Conservation (phyloP, 2,329 filamentous ascomycete genomes). For the Periglandula ipomoeae region DNA sequence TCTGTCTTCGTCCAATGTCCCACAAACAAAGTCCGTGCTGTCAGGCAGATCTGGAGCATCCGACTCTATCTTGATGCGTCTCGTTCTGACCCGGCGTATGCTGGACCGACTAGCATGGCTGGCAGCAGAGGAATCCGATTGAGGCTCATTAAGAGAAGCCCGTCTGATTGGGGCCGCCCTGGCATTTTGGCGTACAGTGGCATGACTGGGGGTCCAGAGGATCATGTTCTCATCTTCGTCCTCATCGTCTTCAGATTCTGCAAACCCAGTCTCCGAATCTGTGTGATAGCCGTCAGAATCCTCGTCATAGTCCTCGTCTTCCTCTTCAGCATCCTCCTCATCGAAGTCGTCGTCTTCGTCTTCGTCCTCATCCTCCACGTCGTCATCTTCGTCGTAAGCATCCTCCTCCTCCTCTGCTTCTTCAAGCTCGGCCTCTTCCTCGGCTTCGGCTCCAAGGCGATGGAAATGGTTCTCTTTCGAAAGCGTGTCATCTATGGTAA, state of each 20-base stretch:
- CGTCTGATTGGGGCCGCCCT: conserved; percentile 23
- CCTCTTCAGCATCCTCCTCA: conserved; percentile 41
- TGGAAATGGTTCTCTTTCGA: conserved; percentile 84
- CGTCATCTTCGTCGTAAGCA: conserved; percentile 35
- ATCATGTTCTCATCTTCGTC: conserved; percentile 56
- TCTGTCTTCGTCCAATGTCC: conserved; percentile 90
- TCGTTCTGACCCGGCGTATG: conserved; percentile 18
- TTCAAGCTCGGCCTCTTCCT: conserved; percentile 74
- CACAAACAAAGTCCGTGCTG: conserved; percentile 98
- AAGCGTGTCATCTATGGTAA: conserved; percentile 85
- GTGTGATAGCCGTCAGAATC: conserved; percentile 66
- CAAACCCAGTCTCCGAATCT: conserved; percentile 58
- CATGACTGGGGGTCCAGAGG: conserved; percentile 43
- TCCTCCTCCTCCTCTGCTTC: conserved; percentile 50
- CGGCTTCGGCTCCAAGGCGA: conserved; percentile 76
- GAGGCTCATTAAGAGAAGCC: conserved; percentile 34
- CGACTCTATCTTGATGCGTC: conserved; percentile 19
- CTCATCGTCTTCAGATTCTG: conserved; percentile 59
- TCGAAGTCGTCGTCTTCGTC: conserved; percentile 45
- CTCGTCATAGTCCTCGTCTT: conserved; percentile 45
- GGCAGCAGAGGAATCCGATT: conserved; percentile 54
- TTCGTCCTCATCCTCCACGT: conserved; percentile 40
- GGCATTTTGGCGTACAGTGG: conserved; percentile 27
- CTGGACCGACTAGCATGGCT: conserved; percentile 24
- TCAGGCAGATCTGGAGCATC: conserved; percentile 80